Conservation (phyloP, 73 alveolate species). For the Vitrella brassicaformis region DNA sequence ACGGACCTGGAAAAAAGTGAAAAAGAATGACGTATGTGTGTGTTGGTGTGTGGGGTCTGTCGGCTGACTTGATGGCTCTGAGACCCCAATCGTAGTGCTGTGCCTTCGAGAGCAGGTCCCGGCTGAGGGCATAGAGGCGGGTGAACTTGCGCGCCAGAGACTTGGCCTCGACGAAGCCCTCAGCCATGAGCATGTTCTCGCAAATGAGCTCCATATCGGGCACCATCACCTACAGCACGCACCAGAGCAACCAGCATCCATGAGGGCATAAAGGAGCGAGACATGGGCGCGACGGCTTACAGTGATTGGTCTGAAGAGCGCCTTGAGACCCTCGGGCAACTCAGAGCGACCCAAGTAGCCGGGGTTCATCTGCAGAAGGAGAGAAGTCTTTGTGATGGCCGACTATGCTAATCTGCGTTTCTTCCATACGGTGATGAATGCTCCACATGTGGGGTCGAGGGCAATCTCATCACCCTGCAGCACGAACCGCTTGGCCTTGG, state of each 20-base stretch:
- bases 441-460: slow-evolving; percentile 99
- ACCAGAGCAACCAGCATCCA: background rate
- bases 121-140: slow-evolving; percentile 89
- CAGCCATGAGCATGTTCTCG: slow-evolving; percentile 99
- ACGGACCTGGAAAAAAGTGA: too few species aligned
- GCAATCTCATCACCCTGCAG: slow-evolving; percentile 96
- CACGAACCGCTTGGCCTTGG: slow-evolving; percentile 67
- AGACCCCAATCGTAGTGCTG: slow-evolving; percentile 99
- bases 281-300: slow-evolving; percentile 21
- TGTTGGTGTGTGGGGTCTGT: too few species aligned
- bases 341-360: slow-evolving; percentile 99
- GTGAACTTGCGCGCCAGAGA: slow-evolving; percentile 94
- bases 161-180: slow-evolving; percentile 99
- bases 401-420: too few species aligned
- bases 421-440: slow-evolving; percentile 88
- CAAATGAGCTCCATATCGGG: slow-evolving; percentile 99
- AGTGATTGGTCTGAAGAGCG: slow-evolving; percentile 98
- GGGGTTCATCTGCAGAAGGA: slow-evolving; percentile 88
- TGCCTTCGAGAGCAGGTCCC: slow-evolving; percentile 77
- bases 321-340: slow-evolving; percentile 98
- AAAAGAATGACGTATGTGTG: too few species aligned
- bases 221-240: slow-evolving; percentile 58
- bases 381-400: too few species aligned
- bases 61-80: slow-evolving; percentile 99
- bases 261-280: too few species aligned